A percentile compares a stretch with the other conserved stretches of the same genome.
Conservation (phyloP, 2,329 filamentous ascomycete genomes). For the Dothiorella sarmentorum region DNA sequence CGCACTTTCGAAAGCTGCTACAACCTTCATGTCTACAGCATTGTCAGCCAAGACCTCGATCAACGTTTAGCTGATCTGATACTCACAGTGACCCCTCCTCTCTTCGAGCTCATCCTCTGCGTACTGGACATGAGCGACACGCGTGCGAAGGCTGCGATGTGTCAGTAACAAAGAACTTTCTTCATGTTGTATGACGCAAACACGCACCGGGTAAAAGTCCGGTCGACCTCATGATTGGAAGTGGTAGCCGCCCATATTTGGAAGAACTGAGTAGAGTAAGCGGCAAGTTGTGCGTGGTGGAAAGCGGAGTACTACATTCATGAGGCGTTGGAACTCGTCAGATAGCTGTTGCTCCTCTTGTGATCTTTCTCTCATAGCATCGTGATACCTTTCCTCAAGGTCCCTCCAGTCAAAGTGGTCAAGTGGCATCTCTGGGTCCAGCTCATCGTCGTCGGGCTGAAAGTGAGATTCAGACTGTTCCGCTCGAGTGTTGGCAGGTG, state of each 20-base stretch:
- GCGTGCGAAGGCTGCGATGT: slow-evolving; percentile 65
- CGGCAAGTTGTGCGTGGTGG: not conserved
- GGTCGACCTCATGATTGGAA: slow-evolving; percentile 67
- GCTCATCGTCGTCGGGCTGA: slow-evolving; percentile 19
- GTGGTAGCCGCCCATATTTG: slow-evolving; percentile 73
- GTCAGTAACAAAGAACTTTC: not conserved
- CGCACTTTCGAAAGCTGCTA: slow-evolving; percentile 49
- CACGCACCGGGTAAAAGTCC: slow-evolving; percentile 69
- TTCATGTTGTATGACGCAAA: slow-evolving; percentile 1
- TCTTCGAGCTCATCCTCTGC: slow-evolving; percentile 68
- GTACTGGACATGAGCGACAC: slow-evolving; percentile 70
- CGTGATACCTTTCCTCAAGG: slow-evolving; percentile 67
- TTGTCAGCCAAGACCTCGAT: not conserved
- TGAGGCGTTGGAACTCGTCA: slow-evolving; percentile 59
- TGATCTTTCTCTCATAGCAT: slow-evolving; percentile 61
- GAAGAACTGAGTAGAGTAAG: slow-evolving; percentile 70
- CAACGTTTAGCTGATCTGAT: not conserved
- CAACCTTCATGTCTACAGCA: slow-evolving; percentile 42
- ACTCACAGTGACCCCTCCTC: slow-evolving; percentile 78
- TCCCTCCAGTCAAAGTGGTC: slow-evolving; percentile 70
- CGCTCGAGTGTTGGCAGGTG: not conserved
- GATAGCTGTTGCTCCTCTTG: slow-evolving; percentile 63
- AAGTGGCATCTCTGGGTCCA: slow-evolving; percentile 33
- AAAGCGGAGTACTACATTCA: slow-evolving; percentile 29
- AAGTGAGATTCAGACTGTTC: slow-evolving; percentile 20